Percentiles rank a stretch among this genome's conserved stretches.
Conservation (phyloP, 208 protist species). For the Leishmania amazonensis region DNA sequence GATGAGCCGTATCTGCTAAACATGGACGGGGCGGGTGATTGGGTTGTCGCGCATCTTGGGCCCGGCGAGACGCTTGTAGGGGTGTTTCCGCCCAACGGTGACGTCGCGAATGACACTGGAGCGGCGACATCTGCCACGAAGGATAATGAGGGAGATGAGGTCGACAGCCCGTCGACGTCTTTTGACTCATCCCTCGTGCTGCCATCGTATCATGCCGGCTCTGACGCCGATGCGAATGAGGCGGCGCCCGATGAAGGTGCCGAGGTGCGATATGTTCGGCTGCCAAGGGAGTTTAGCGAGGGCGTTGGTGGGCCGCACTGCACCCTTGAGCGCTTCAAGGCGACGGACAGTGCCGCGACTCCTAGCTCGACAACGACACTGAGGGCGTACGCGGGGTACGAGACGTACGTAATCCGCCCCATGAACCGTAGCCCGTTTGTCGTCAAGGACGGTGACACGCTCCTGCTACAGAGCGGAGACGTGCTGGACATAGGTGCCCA, state of each 20-base stretch:
- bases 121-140: neutral
- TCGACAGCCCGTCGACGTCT: neutral
- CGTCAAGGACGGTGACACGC: slow-evolving; percentile 3
- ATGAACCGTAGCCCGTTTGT: slow-evolving; percentile 1
- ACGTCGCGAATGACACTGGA: too few species aligned
- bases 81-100: neutral
- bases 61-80: slow-evolving; percentile 41
- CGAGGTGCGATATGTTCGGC: slow-evolving; percentile 7
- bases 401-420: slow-evolving; percentile 21
- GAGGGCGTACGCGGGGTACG: slow-evolving; percentile 8
- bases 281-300: slow-evolving; percentile 21
- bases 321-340: slow-evolving; percentile 18
- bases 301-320: slow-evolving; percentile 33
- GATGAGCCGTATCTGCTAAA: slow-evolving; percentile 74
- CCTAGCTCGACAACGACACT: slow-evolving; percentile 8
- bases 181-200: slow-evolving; percentile 27
- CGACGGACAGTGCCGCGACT: neutral
- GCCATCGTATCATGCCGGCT: neutral
- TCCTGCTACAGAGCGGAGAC: slow-evolving; percentile 57
- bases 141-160: neutral
- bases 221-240: neutral
- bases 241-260: neutral
- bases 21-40: slow-evolving; percentile 70
- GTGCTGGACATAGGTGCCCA: slow-evolving; percentile 57
- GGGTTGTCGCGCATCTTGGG: slow-evolving; percentile 65